A percentile compares a stretch with the other conserved stretches of the same genome.
Evolutionary conservation across 148 eudicot species (phyloP).

Genomic region (Rheum nobile): DNA sequence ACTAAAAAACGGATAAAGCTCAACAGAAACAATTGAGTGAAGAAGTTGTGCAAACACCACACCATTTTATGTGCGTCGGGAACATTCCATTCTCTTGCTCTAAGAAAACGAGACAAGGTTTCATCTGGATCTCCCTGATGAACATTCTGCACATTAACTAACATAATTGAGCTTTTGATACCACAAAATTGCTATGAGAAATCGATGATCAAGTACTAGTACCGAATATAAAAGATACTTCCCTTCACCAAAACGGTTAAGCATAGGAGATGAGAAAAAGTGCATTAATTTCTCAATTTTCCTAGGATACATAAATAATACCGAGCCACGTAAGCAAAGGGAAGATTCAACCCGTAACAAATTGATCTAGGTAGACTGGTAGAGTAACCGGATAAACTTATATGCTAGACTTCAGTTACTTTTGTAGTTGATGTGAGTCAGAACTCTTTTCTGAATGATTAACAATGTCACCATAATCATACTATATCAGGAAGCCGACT

Average conservation of each 20-base stretch:
- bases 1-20: neutral
- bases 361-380: neutral
- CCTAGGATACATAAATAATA: neutral
- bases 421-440: neutral
- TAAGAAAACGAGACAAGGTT: conserved; percentile 42
- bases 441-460: neutral
- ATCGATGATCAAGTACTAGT: neutral
- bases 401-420: neutral
- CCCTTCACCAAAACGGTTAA: neutral
- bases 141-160: conserved; percentile 31
- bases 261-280: neutral
- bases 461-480: neutral
- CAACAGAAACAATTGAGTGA: neutral
- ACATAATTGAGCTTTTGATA: neutral
- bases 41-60: neutral
- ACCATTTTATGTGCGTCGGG: conserved; percentile 50
- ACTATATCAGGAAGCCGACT: neutral
- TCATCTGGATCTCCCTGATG: conserved; percentile 56
- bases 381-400: neutral
- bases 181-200: neutral
- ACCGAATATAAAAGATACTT: neutral
- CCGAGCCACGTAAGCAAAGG: neutral
- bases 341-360: neutral
- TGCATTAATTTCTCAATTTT: neutral
- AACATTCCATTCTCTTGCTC: conserved; percentile 58